Evolutionary conservation across 1,139 yeast genomes (phyloP).

Genomic region (Zygosaccharomyces sapae): DNA sequence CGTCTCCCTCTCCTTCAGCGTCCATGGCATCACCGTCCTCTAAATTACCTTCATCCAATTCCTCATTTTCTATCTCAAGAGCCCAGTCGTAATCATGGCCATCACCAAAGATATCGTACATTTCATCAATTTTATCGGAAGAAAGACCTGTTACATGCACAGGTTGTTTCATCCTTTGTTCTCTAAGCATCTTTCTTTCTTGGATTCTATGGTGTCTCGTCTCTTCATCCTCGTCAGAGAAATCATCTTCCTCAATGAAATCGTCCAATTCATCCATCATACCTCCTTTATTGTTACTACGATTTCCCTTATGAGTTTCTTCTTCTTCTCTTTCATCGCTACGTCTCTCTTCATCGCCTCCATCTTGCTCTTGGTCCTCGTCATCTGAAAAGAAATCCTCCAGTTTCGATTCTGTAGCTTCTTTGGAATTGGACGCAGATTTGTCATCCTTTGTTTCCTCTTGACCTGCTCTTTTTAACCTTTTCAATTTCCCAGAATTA

Average conservation of each 20-base stretch:
- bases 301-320: constrained; percentile 19
- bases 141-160: constrained; percentile 74
- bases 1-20: constrained; percentile 49
- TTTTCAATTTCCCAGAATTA: constrained; percentile 59
- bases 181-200: constrained; percentile 37
- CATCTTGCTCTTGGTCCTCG: constrained; percentile 51
- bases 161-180: constrained; percentile 43
- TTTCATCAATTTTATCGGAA: constrained; percentile 86
- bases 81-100: constrained; percentile 99
- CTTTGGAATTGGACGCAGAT: constrained; percentile 11
- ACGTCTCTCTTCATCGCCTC: constrained; percentile 22
- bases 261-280: constrained; percentile 83
- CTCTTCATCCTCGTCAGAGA: constrained; percentile 83
- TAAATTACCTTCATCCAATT: constrained; percentile 39
- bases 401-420: constrained; percentile 43
- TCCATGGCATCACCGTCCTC: constrained; percentile 41
- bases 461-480: constrained; percentile 68
- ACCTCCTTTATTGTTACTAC: constrained; percentile 19
- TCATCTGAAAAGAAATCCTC: constrained; percentile 85
- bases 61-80: constrained; percentile 78
- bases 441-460: constrained; percentile 40
- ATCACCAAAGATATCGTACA: constrained; percentile 93
- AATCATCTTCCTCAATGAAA: constrained; percentile 95
- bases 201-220: constrained; percentile 41
- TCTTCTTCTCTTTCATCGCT: constrained; percentile 35